Conservation (phyloP, 2,329 filamentous ascomycete species). For the Pochonia chlamydosporia region DNA sequence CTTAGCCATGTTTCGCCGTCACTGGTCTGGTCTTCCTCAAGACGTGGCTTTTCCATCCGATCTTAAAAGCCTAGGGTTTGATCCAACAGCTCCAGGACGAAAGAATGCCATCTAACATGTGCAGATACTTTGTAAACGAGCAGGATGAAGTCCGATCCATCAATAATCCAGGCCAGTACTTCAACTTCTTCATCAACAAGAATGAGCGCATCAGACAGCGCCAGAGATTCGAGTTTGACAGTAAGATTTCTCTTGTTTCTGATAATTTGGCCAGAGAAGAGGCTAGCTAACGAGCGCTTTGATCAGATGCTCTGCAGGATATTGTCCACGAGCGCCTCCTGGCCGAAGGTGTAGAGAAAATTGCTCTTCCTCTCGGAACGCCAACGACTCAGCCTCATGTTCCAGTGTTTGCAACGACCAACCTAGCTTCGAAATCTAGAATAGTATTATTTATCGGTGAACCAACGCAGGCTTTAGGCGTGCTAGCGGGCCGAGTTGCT, state of each 20-base stretch:
- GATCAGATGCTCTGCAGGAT: slow-evolving; percentile 53
- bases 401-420: slow-evolving; percentile 50
- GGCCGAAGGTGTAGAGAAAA: slow-evolving; percentile 50
- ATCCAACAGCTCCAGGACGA: not conserved
- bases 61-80: slow-evolving; percentile 66
- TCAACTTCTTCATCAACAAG: slow-evolving; percentile 67
- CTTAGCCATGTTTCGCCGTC: slow-evolving; percentile 66
- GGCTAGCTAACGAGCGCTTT: not conserved
- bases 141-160: slow-evolving; percentile 70
- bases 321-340: slow-evolving; percentile 59
- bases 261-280: not conserved
- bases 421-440: slow-evolving; percentile 21
- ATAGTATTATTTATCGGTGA: slow-evolving; percentile 74
- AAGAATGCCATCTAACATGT: not conserved
- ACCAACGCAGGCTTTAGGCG: slow-evolving; percentile 62
- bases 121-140: slow-evolving; percentile 73
- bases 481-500: slow-evolving; percentile 65
- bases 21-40: slow-evolving; percentile 60
- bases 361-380: slow-evolving; percentile 55
- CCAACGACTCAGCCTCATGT: slow-evolving; percentile 49
- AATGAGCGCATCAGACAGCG: slow-evolving; percentile 73
- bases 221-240: slow-evolving; percentile 68
- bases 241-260: slow-evolving; percentile 36
- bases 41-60: slow-evolving; percentile 62
- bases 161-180: slow-evolving; percentile 60